These are phyloP conservation scores for Graphiopsis chlorocephala DNA, from an alignment of 2,329 filamentous ascomycete genomes.

Conservation along the genomic window DNA sequence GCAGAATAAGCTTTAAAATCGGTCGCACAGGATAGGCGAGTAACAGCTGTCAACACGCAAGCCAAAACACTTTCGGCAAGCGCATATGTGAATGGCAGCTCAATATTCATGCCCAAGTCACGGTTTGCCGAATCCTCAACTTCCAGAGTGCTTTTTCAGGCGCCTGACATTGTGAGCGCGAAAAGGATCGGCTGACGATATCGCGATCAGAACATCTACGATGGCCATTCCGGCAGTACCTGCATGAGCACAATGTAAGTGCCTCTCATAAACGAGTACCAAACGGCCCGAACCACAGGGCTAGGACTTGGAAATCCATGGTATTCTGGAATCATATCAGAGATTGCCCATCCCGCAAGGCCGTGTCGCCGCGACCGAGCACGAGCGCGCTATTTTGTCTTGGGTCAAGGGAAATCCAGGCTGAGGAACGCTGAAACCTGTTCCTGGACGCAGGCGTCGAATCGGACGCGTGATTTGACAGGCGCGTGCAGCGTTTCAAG, in stretches of 20 bases:
- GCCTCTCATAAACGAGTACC: neutral
- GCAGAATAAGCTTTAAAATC: neutral
- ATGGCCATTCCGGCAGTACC: neutral
- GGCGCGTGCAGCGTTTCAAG: neutral
- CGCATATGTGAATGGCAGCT: neutral
- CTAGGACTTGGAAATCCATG: neutral
- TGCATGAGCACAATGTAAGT: conserved; percentile 7
- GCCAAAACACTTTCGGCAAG: conserved; percentile 1
- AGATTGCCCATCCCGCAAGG: neutral
- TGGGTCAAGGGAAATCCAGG: neutral
- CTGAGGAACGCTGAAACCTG: neutral
- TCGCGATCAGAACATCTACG: neutral
- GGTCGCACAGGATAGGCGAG: neutral
- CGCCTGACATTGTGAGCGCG: neutral
- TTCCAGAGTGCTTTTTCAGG: neutral
- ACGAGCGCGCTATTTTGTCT: neutral
- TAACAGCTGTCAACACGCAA: conserved; percentile 10
- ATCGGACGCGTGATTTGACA: neutral
- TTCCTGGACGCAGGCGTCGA: conserved; percentile 5
- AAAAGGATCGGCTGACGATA: neutral
- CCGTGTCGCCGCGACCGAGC: neutral
- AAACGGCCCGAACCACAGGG: neutral
- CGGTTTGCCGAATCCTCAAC: neutral
- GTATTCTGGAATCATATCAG: neutral
- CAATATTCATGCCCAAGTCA: neutral